A percentile compares a stretch with the other conserved stretches of the same genome.
Evolutionary conservation across 208 protist genomes (phyloP).

Genomic region (Acanthamoeba sp.): DNA sequence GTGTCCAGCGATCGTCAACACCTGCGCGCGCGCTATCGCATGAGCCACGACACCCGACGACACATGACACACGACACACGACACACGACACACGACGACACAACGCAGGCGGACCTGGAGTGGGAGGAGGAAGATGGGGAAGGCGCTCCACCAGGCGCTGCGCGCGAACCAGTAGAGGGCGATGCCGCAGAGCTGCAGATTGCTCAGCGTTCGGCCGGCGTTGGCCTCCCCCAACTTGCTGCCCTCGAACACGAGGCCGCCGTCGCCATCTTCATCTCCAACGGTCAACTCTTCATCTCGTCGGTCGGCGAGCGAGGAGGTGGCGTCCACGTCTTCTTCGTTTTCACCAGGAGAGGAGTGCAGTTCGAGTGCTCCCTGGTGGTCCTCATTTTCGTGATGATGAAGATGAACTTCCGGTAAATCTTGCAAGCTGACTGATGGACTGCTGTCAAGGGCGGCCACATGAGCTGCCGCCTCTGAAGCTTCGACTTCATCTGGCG

Average conservation of each 20-base stretch:
- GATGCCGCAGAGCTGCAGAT: neutral
- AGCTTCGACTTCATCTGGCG: too few species aligned
- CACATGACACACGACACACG: neutral
- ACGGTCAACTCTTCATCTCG: neutral
- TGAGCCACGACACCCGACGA: neutral
- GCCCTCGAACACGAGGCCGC: neutral
- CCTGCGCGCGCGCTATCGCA: neutral
- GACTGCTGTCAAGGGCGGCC: too few species aligned
- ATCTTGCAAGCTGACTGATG: too few species aligned
- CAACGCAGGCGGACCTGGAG: neutral
- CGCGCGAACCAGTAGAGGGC: constrained; percentile 45
- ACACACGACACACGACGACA: neutral
- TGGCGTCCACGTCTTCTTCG: neutral
- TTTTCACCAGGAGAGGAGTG: too few species aligned
- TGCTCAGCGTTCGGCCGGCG: neutral
- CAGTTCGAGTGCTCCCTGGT: too few species aligned
- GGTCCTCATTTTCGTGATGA: too few species aligned
- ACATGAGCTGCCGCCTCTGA: too few species aligned
- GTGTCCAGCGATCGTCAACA: neutral
- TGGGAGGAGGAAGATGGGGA: neutral
- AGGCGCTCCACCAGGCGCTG: constrained; percentile 21
- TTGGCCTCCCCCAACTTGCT: neutral
- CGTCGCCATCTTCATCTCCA: neutral
- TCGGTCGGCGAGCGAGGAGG: too few species aligned
- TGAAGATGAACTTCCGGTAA: too few species aligned